Percentiles rank a stretch among this genome's conserved stretches.
Conservation (phyloP, 345 rosid genomes). For the Microthlaspi erraticum region DNA sequence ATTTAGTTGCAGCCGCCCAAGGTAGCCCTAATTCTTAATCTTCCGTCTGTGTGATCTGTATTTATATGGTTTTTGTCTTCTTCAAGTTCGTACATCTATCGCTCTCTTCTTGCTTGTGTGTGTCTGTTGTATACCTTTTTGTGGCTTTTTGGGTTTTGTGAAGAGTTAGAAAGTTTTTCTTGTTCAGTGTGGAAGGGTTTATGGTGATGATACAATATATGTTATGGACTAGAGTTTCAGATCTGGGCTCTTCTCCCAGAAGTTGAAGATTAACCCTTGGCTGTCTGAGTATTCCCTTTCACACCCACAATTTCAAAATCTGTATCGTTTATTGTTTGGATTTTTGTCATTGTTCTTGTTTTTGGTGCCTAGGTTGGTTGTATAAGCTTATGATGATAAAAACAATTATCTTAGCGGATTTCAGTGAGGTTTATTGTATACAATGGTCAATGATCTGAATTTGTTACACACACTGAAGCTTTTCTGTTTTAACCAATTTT, state of each 20-base stretch:
- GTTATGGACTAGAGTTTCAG: slow-evolving; percentile 99
- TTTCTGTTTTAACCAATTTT: neutral
- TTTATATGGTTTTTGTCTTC: slow-evolving; percentile 23
- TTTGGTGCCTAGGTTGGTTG: neutral
- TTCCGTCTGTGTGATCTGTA: neutral
- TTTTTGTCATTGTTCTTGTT: neutral
- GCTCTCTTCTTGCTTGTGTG: neutral
- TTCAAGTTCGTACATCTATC: neutral
- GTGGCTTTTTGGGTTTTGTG: neutral
- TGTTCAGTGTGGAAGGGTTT: slow-evolving; percentile 21
- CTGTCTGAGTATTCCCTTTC: slow-evolving; percentile 81
- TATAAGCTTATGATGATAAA: slow-evolving; percentile 77
- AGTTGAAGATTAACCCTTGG: slow-evolving; percentile 99
- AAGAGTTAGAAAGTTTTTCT: neutral
- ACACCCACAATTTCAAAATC: neutral
- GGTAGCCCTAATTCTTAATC: slow-evolving; percentile 17
- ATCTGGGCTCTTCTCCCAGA: slow-evolving; percentile 63
- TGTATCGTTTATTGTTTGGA: fast-evolving
- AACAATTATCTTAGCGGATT: slow-evolving; percentile 90
- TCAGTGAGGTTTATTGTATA: slow-evolving; percentile 63
- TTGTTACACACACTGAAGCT: slow-evolving; percentile 99
- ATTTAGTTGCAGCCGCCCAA: neutral
- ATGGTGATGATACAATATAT: slow-evolving; percentile 67
- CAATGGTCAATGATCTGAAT: slow-evolving; percentile 69
- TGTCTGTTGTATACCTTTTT: neutral